Percentiles rank a stretch among this genome's conserved stretches.
phyloP scores from a whole-genome alignment of 1,284 basidiomycete species.

The Abortiporus biennis region DNA sequence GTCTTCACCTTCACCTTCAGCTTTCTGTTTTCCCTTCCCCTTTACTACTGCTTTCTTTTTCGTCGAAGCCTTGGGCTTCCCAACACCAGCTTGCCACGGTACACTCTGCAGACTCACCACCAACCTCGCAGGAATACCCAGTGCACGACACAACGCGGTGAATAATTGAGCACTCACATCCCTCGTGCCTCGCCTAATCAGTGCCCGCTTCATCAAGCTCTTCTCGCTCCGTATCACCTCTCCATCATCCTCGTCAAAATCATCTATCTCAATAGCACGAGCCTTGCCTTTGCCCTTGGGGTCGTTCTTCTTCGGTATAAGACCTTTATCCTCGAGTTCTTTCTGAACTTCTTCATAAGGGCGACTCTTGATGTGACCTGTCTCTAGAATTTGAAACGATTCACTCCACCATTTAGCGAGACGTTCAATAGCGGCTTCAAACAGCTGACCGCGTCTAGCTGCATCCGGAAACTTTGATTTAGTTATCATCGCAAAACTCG shows the following conservation, averaged over 20 bases:
- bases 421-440: conserved; percentile 71
- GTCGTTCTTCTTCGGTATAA: conserved; percentile 25
- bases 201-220: conserved; percentile 85
- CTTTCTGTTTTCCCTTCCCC: conserved; percentile 28
- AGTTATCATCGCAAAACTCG: conserved; percentile 73
- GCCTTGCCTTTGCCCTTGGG: conserved; percentile 27
- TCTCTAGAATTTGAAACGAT: conserved; percentile 53
- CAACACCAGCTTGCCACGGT: conserved; percentile 69
- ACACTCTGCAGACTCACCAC: conserved; percentile 90
- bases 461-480: conserved; percentile 80
- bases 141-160: conserved; percentile 81
- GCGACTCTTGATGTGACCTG: conserved; percentile 66
- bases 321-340: conserved; percentile 31
- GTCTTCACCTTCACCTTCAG: conserved; percentile 21
- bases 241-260: conserved; percentile 43
- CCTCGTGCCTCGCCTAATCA: conserved; percentile 76
- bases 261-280: conserved; percentile 15
- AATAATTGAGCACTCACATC: conserved; percentile 92
- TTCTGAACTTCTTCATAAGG: conserved; percentile 69
- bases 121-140: conserved; percentile 84
- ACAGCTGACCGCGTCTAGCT: conserved; percentile 76
- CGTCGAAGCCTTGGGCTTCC: conserved; percentile 42
- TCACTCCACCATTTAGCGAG: conserved; percentile 82
- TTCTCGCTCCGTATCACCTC: conserved; percentile 75
- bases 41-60: conserved; percentile 33